Percentiles rank a stretch among this genome's conserved stretches.
Evolutionary conservation across 495 filamentous ascomycete genomes (phyloP).

Genomic region (Neurospora sp.): DNA sequence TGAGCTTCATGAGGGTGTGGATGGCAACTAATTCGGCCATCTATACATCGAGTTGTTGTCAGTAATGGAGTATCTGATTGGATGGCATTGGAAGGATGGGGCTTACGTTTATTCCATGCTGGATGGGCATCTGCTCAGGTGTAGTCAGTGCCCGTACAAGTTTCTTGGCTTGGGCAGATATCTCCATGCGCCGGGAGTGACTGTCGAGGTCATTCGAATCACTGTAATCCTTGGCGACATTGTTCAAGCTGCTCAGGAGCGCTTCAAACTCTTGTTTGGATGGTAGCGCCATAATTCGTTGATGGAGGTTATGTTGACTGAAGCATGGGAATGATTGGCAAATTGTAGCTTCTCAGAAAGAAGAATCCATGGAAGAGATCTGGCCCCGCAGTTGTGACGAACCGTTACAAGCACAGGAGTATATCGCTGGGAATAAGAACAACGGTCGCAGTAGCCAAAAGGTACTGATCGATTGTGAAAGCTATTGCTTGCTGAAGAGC

Average conservation of each 20-base stretch:
- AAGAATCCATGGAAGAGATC: too few relatives aligned
- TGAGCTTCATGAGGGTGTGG: slow-evolving; percentile 15
- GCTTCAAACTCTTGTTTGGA: background rate
- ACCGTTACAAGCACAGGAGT: too few relatives aligned
- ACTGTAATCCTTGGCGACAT: slow-evolving; percentile 5
- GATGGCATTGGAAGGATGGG: too few relatives aligned
- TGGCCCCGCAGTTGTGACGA: too few relatives aligned
- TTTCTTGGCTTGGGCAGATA: slow-evolving; percentile 8
- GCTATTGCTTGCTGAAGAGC: too few relatives aligned
- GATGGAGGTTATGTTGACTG: background rate
- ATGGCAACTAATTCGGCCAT: slow-evolving; percentile 14
- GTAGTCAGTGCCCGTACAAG: slow-evolving; percentile 5
- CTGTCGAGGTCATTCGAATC: slow-evolving; percentile 8
- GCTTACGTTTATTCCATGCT: slow-evolving; percentile 13
- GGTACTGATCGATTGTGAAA: too few relatives aligned
- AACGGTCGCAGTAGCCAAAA: too few relatives aligned
- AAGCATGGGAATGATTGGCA: too few relatives aligned
- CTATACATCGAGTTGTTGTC: background rate
- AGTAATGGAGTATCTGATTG: background rate
- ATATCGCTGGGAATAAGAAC: too few relatives aligned
- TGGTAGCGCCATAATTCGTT: background rate
- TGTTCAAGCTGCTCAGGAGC: background rate
- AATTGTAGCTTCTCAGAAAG: too few relatives aligned
- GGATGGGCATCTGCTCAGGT: slow-evolving; percentile 10
- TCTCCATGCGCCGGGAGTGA: slow-evolving; percentile 7